A percentile compares a stretch with the other conserved stretches of the same genome.
phyloP scores from a whole-genome alignment of 306 rosid genomes.

The Adenanthera pavonina region DNA sequence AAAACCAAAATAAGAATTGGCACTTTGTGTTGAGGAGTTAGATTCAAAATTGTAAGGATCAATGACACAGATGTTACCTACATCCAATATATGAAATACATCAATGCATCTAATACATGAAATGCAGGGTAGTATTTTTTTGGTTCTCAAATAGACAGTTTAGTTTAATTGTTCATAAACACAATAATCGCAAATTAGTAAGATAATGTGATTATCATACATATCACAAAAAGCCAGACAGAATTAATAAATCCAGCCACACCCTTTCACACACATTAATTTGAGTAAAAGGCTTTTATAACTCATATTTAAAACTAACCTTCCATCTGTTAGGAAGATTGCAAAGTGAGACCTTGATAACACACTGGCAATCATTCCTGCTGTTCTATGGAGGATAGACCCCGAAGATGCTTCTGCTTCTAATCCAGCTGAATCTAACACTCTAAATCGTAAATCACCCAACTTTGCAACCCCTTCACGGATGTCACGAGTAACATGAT shows the following conservation, averaged over 20 bases:
- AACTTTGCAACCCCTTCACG: conserved; percentile 92
- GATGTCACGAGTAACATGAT: conserved; percentile 93
- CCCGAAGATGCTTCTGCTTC: conserved; percentile 78
- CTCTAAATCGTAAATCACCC: conserved; percentile 85
- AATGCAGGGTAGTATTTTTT: neutral
- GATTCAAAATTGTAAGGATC: neutral
- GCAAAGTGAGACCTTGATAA: conserved; percentile 71
- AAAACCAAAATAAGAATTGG: conserved; percentile 16
- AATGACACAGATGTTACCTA: neutral
- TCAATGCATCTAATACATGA: neutral
- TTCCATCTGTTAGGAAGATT: conserved; percentile 80
- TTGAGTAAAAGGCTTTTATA: neutral
- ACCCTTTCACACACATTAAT: neutral
- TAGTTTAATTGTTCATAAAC: neutral
- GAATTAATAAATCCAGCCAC: neutral
- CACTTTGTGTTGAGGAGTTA: neutral
- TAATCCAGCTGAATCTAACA: conserved; percentile 90
- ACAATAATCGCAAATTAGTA: neutral
- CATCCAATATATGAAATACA: neutral
- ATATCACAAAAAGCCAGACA: neutral
- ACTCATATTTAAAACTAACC: conserved; percentile 47
- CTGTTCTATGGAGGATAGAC: conserved; percentile 87
- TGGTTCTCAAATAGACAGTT: neutral
- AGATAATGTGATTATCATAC: neutral
- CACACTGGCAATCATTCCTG: conserved; percentile 76